Evolutionary conservation across 2,329 filamentous ascomycete genomes (phyloP).

Genomic region (Anthostomella pinea): DNA sequence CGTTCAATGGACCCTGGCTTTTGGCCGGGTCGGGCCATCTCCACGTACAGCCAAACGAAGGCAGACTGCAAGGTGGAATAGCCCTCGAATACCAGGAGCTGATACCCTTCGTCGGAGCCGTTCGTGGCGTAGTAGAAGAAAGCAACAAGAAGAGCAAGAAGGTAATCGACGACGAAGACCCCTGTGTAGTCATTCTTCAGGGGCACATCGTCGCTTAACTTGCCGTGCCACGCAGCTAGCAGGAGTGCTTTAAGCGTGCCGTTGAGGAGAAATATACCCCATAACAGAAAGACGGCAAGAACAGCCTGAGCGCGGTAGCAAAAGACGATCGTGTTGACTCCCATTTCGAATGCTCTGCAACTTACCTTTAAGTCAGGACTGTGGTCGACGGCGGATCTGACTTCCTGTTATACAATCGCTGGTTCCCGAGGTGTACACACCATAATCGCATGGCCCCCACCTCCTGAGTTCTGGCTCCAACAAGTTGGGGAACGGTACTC

Average conservation of each 20-base stretch:
- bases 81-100: conserved; percentile 25
- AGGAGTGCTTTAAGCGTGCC: conserved; percentile 23
- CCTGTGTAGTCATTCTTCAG: conserved; percentile 27
- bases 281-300: conserved; percentile 18
- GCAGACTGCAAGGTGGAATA: conserved; percentile 25
- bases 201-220: conserved; percentile 15
- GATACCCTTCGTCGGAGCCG: conserved; percentile 21
- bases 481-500: too few species aligned
- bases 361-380: conserved; percentile 5
- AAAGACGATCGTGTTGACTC: conserved; percentile 6
- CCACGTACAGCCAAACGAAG: conserved; percentile 28
- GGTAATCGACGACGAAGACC: conserved; percentile 24
- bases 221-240: conserved; percentile 18
- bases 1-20: conserved; percentile 21
- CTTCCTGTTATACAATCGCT: too few species aligned
- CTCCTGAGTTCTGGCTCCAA: too few species aligned
- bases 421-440: too few species aligned
- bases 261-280: conserved; percentile 24
- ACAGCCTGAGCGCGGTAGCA: conserved; percentile 14
- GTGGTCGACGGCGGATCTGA: too few species aligned
- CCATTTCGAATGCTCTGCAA: conserved; percentile 9
- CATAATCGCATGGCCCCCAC: too few species aligned
- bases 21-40: conserved; percentile 17
- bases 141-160: conserved; percentile 20
- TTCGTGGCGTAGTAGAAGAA: conserved; percentile 28